Evolutionary conservation across 2,329 filamentous ascomycete species (phyloP), one percentile per base, ranked within the genome.

Genomic region (Talaromyces sp.): DNA sequence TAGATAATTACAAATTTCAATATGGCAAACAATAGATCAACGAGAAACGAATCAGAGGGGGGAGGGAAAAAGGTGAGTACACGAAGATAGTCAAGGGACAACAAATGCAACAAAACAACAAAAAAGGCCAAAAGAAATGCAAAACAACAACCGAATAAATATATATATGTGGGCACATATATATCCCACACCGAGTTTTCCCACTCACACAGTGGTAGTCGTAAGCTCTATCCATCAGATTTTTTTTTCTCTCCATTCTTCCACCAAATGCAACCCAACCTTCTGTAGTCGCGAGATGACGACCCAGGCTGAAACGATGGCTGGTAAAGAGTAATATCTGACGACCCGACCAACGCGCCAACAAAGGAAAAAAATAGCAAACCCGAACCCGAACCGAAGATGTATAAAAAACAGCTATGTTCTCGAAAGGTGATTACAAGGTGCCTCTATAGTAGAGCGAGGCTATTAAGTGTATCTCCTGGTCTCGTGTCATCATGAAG

Each of bases 81-180:
- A 46, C 14, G 35, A 38, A 38, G 35, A n/a, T n/a, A n/a, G 35
- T 7, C 1, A 38, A 38, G 35, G 17, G 11, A 24, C 19, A 24
- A 24, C 43, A 46, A 46, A 46, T 21, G 43, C 43, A 24, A 13
- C 43, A 46, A 41, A 41, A 46, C 69, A 74, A 73, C 73, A 70
- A 73, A 71, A 75, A 74, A n/a, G n/a, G 75, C 73, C 70, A 75
- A 76, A 81, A 75, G 71, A 80, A 82, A 81, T 70, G 78, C 62
- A 65, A 67, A 65, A 60, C 62, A 66, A 57, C 14, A 55, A 11
- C 62, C 26, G 52, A 57, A 51, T 19, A 32, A 56, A 29, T 17
- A 62, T 56, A 24, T 60, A 49, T 59, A 56, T 60, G 56, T 14
- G 32, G 62, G 66, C 66, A 66, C 66, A 49, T 35, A 58, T 51